A percentile compares a stretch with the other conserved stretches of the same genome.
Evolutionary conservation across 2,329 filamentous ascomycete species (phyloP).

Genomic region (Pyrenochaeta sp.): DNA sequence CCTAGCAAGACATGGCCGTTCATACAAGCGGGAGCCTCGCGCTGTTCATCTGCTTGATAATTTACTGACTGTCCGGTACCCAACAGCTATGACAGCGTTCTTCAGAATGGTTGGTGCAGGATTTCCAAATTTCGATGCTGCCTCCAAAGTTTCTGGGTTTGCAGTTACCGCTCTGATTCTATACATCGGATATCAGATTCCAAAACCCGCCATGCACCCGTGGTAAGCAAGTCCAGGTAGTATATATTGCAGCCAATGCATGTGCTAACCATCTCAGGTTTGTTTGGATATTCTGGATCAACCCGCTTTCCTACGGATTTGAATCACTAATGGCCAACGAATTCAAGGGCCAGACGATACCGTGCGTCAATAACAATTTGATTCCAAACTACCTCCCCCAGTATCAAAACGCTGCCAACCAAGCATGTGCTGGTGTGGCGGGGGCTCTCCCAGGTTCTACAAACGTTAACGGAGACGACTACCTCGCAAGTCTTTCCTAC

Average conservation of each 20-base stretch:
- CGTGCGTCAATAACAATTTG: constrained; percentile 59
- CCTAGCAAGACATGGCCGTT: too few species aligned
- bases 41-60: constrained; percentile 80
- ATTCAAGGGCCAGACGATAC: constrained; percentile 64
- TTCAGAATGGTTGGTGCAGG: constrained; percentile 77
- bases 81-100: constrained; percentile 66
- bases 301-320: constrained; percentile 79
- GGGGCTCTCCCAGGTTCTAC: constrained; percentile 61
- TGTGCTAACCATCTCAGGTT: too few species aligned
- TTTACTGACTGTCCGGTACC: constrained; percentile 62
- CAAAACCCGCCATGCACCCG: constrained; percentile 68
- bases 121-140: constrained; percentile 68
- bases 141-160: constrained; percentile 60
- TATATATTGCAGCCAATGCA: too few species aligned
- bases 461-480: constrained; percentile 64
- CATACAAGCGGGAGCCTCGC: too few species aligned
- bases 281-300: constrained; percentile 81
- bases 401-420: constrained; percentile 55
- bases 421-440: constrained; percentile 66
- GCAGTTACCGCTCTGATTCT: constrained; percentile 64
- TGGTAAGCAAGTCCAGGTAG: too few species aligned
- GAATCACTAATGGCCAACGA: constrained; percentile 82
- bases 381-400: constrained; percentile 53
- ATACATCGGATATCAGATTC: constrained; percentile 65
- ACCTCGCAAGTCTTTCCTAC: constrained; percentile 59